Evolutionary conservation across 495 filamentous ascomycete genomes (phyloP), one percentile per base, ranked within the genome.

Genomic region (Penicillium maclennaniae): DNA sequence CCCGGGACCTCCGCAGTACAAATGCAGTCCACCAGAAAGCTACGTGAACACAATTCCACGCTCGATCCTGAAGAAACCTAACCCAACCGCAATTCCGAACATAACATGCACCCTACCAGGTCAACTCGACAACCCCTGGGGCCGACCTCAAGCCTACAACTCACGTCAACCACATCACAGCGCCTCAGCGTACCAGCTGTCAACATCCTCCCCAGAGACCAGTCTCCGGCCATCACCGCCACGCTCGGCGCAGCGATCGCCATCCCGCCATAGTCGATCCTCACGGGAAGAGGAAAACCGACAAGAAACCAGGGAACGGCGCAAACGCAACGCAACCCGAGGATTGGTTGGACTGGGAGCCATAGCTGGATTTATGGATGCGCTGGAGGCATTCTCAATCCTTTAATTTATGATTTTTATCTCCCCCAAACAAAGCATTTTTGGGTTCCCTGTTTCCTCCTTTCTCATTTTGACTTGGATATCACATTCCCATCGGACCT

Each of bases 311-410:
- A 66, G 60, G 50, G 53, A 61, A 36, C 56, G 62, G 36, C 47
- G 60, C n/a, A 57, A 65, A 28, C 66, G 66, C 26, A 73, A 68
- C 43, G 66, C 74, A 6, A 73, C 68, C 37, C 62, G 66, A 28
- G 73, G 74, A 10, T 44, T 77, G 9, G 65, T 62, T 19, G 73
- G 74, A 1, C 70, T 70, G n/a, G 69, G 70, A 7, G 74, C 74
- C 4, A 66, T 75, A 28, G 74, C 69, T 5, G 74, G 71, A 14
- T 69, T 77, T 44, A 67, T 76, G 69, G 74, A 77, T 61, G 65
- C 74, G 15, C 54, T 77, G 17, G 66, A 71, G 44, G 73, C 72
- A 3, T 64, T 77, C 40, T 54, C 61, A 14, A 58, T 70, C 45
- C 56, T 68, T 3, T 70, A 47, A 61, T 53, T 15, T 42, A 2